phyloP scores from a whole-genome alignment of 192 early-diverging fungal genomes.

The Coemansia sp. region DNA sequence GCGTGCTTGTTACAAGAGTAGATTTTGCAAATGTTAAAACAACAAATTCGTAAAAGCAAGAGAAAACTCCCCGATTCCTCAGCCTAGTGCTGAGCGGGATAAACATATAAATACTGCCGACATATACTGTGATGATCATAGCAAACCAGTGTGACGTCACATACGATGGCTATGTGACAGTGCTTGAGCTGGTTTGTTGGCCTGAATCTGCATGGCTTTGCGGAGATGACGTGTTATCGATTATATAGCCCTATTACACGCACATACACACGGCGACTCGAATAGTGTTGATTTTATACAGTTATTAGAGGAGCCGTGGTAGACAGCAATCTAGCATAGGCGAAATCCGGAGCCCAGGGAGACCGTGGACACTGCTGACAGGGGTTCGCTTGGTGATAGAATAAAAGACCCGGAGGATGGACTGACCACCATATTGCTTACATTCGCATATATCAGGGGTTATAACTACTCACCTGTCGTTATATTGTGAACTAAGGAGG shows the following conservation, averaged over 20 bases:
- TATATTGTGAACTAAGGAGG: constrained; percentile 36
- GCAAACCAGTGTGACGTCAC: too few relatives aligned
- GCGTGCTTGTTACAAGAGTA: too few relatives aligned
- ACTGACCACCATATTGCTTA: too few relatives aligned
- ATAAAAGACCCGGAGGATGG: too few relatives aligned
- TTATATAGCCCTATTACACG: constrained; percentile 35
- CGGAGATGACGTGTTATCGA: constrained; percentile 23
- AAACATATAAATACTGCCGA: too few relatives aligned
- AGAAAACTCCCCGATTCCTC: too few relatives aligned
- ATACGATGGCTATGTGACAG: too few relatives aligned
- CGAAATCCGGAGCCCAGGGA: constrained; percentile 62
- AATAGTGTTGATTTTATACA: constrained; percentile 79
- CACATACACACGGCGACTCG: neutral
- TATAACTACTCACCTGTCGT: constrained; percentile 49
- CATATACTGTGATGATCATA: too few relatives aligned
- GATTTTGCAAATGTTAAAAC: too few relatives aligned
- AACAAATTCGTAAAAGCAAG: too few relatives aligned
- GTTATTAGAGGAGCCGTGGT: constrained; percentile 76
- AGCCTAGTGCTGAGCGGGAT: too few relatives aligned
- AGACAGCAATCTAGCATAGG: constrained; percentile 79
- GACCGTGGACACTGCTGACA: constrained; percentile 62
- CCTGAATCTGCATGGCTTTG: constrained; percentile 69
- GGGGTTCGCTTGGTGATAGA: constrained; percentile 77
- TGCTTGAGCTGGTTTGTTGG: too few relatives aligned
- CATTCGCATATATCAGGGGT: constrained; percentile 57